Base-by-base conservation (phyloP, 2,329 filamentous ascomycete species). In the Penicillium sp. region DNA sequence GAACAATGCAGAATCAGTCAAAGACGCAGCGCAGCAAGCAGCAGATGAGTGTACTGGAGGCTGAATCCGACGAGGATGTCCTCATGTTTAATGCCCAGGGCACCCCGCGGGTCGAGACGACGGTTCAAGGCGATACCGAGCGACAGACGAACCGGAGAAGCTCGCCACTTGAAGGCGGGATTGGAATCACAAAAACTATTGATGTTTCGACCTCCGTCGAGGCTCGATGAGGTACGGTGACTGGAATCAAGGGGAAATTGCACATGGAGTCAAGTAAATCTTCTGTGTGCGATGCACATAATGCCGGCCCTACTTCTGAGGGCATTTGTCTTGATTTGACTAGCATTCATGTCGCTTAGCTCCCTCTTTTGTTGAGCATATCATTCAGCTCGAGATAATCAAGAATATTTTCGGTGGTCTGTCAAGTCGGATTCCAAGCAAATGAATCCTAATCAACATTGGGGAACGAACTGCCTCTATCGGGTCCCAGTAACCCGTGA, bases 181-280 rank as follows among this genome's bases (percentile, higher is more conserved):
- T 61, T 48, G 64, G 63, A 7, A 67, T 69, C 15, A 63, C 67
- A 34, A 65, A 62, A 34, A 68, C 66, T 12, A 60, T 69, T 15
- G 58, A 69, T 49, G 61, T 69, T 28, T 60, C 62, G 28, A 65
- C 57, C 0, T 58, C 59, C 2, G 58, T 65, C 24, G 56, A 47
- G 34, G 45, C 51, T 16, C 36, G 18, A 42, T 48, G 9, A 26
- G n/a, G 10, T 10, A 39, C 23, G 18, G 6, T 18, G 18, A 13
- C 9, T 6, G 18, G 16, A 10, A 26, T 10, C 31, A 33, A 4
- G 16, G 36, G 12, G 2, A 38, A 21, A 39, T 5, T 39, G 2
- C 18, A 6, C 18, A 21, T 39, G 13, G 13, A 21, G 18, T 23
- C 8, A 8, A 2, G 13, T 39, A 21, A 18, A 23, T 9, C 4